Evolutionary conservation across 2,329 filamentous ascomycete genomes (phyloP).

Genomic region (Phaeosphaeriaceae sp.): DNA sequence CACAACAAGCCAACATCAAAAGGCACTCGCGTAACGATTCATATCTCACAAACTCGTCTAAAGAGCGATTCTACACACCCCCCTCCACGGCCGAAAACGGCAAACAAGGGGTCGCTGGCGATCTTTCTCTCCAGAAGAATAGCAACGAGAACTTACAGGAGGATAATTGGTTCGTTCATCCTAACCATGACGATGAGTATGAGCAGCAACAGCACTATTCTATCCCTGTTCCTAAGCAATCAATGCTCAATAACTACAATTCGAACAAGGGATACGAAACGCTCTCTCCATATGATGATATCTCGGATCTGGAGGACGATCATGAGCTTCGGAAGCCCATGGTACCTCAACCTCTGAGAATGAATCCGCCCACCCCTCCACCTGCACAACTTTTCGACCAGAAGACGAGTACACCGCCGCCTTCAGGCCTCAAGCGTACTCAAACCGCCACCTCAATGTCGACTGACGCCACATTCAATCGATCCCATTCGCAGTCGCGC

Average conservation of each 20-base stretch:
- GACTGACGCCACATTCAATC: conserved; percentile 38
- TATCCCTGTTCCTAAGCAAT: conserved; percentile 22
- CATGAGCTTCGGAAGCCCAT: conserved; percentile 32
- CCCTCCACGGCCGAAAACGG: conserved; percentile 24
- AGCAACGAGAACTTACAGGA: conserved; percentile 47
- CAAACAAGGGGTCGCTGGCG: conserved; percentile 25
- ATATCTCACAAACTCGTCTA: conserved; percentile 34
- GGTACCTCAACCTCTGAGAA: conserved; percentile 52
- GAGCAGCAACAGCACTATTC: conserved; percentile 18
- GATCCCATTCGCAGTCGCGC: conserved; percentile 35
- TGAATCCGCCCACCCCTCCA: conserved; percentile 54
- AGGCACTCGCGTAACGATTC: conserved; percentile 36
- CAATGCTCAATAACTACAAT: conserved; percentile 30
- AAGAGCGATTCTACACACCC: conserved; percentile 40
- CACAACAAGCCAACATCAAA: conserved; percentile 44
- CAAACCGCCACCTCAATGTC: conserved; percentile 35
- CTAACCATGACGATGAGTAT: conserved; percentile 24
- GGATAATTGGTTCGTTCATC: conserved; percentile 57
- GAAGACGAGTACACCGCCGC: conserved; percentile 23
- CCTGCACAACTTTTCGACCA: conserved; percentile 24
- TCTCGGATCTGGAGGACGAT: conserved; percentile 38
- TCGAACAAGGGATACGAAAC: conserved; percentile 37
- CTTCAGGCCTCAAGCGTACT: conserved; percentile 29
- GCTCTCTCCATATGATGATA: conserved; percentile 34
- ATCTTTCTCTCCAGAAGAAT: conserved; percentile 37